phyloP scores from a whole-genome alignment of 176 grass and related monocot genomes.

The Phyllostachys edulis region DNA sequence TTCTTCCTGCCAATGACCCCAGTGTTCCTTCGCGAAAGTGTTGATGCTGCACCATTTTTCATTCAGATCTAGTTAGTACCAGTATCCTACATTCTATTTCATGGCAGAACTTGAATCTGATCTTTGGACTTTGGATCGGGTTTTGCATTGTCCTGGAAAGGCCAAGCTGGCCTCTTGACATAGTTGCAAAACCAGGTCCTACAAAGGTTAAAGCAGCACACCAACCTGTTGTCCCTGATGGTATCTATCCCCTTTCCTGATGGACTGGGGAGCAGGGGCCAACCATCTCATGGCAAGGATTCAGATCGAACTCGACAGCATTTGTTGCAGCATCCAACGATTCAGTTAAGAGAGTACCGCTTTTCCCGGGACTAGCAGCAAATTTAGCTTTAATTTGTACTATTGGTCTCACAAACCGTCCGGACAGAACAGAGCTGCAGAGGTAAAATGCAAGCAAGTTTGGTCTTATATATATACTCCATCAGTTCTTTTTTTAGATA shows the following conservation, averaged over 20 bases:
- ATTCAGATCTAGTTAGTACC: neutral
- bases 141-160: neutral
- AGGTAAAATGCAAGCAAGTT: neutral
- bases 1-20: neutral
- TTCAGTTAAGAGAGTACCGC: too few species aligned
- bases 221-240: neutral
- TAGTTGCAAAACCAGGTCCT: neutral
- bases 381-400: neutral
- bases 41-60: neutral
- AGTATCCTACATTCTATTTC: neutral
- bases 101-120: neutral
- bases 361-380: neutral
- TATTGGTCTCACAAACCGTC: neutral
- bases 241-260: neutral
- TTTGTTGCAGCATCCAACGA: neutral
- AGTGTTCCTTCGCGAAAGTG: neutral
- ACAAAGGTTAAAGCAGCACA: neutral
- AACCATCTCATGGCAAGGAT: too few species aligned
- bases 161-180: neutral
- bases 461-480: neutral
- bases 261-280: neutral
- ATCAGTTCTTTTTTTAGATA: too few species aligned
- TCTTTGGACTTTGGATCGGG: neutral
- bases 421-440: neutral
- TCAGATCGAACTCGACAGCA: neutral